A percentile compares a stretch with the other conserved stretches of the same genome.
Conservation (phyloP, 768 basidiomycete genomes). For the Ramaria sp. region DNA sequence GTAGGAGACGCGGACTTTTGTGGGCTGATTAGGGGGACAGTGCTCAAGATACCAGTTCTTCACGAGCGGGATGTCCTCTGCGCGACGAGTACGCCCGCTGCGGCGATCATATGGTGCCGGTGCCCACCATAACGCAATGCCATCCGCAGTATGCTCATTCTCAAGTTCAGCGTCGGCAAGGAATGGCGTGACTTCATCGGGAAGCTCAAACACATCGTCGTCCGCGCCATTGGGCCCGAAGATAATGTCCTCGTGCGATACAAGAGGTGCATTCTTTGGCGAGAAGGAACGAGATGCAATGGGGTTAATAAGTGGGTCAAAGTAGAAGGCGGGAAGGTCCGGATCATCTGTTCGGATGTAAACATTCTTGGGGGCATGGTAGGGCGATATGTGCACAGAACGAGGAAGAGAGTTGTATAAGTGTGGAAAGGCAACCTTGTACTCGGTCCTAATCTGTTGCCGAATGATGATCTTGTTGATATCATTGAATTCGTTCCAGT, state of each 20-base stretch:
- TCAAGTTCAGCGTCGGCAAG: slow-evolving; percentile 68
- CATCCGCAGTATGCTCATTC: slow-evolving; percentile 89
- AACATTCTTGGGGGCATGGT: slow-evolving; percentile 92
- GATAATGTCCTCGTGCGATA: slow-evolving; percentile 85
- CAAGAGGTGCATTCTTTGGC: slow-evolving; percentile 70
- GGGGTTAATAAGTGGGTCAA: slow-evolving; percentile 97
- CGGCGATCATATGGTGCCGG: slow-evolving; percentile 92
- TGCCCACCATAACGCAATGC: slow-evolving; percentile 97
- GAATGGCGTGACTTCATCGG: slow-evolving; percentile 71
- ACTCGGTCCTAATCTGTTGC: slow-evolving; percentile 96
- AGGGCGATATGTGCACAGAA: slow-evolving; percentile 83
- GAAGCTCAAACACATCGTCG: slow-evolving; percentile 81
- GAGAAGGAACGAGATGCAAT: slow-evolving; percentile 83
- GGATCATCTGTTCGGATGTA: slow-evolving; percentile 99
- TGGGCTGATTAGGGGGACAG: slow-evolving; percentile 90
- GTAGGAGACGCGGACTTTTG: slow-evolving; percentile 98
- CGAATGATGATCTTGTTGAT: slow-evolving; percentile 99
- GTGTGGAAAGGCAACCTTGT: slow-evolving; percentile 98
- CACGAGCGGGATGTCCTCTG: slow-evolving; percentile 90
- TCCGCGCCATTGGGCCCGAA: slow-evolving; percentile 84
- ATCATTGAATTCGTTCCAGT: slow-evolving; percentile 99
- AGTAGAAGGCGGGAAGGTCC: slow-evolving; percentile 98
- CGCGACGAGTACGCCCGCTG: slow-evolving; percentile 85
- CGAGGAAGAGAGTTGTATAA: slow-evolving; percentile 97
- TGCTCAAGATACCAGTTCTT: slow-evolving; percentile 99